phyloP scores from a whole-genome alignment of 2,329 filamentous ascomycete genomes.

The Talaromyces piceae region DNA sequence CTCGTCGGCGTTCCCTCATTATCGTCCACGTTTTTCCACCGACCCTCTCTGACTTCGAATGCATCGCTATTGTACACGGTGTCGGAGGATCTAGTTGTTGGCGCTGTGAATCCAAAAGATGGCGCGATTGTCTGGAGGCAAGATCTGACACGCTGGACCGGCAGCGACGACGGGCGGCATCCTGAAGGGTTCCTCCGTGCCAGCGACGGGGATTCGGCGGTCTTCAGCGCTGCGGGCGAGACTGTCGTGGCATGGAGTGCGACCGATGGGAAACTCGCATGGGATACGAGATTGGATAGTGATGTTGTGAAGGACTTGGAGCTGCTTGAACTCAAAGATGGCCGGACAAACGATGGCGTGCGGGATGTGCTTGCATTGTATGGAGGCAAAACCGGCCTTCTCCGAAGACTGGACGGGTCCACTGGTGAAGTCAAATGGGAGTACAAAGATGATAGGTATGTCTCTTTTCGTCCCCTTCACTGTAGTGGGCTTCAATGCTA shows the following conservation, averaged over 20 bases:
- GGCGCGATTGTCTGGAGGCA: conserved; percentile 85
- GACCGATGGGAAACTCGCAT: conserved; percentile 68
- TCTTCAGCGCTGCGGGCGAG: conserved; percentile 65
- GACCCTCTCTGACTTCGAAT: conserved; percentile 70
- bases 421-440: conserved; percentile 75
- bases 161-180: conserved; percentile 12
- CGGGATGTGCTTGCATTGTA: conserved; percentile 64
- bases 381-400: conserved; percentile 46
- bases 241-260: conserved; percentile 77
- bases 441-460: conserved; percentile 54
- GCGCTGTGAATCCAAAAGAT: conserved; percentile 80
- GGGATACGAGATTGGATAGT: conserved; percentile 58
- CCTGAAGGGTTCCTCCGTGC: conserved; percentile 51
- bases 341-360: conserved; percentile 36
- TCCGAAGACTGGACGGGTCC: conserved; percentile 65
- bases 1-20: conserved; percentile 75
- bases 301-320: conserved; percentile 49
- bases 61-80: conserved; percentile 87
- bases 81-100: conserved; percentile 74
- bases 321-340: conserved; percentile 63
- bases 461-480: neutral
- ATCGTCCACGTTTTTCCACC: conserved; percentile 90
- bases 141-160: conserved; percentile 47
- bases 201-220: conserved; percentile 69
- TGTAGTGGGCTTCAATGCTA: neutral